Conservation (phyloP, 768 basidiomycete species). For the Leucocoprinus birnbaumii region DNA sequence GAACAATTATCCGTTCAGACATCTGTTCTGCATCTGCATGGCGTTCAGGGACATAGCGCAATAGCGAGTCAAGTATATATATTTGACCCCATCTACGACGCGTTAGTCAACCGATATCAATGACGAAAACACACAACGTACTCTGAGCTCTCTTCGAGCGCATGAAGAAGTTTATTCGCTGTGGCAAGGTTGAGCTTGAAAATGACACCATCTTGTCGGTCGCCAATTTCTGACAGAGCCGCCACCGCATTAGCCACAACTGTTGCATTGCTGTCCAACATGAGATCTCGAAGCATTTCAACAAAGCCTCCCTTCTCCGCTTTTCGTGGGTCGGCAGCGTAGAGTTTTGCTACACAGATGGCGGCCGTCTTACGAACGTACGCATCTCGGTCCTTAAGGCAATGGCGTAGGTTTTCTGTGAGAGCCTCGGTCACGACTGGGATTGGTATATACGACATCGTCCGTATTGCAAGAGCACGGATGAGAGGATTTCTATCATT, state of each 20-base stretch:
- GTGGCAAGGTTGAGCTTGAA: conserved; percentile 86
- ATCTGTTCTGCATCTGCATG: conserved; percentile 89
- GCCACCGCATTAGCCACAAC: conserved; percentile 98
- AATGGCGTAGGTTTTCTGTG: conserved; percentile 87
- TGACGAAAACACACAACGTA: conserved; percentile 38
- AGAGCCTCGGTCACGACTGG: conserved; percentile 84
- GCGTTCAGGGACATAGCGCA: conserved; percentile 91
- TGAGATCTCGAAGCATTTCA: conserved; percentile 83
- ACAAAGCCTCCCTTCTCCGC: conserved; percentile 92
- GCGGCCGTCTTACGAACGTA: conserved; percentile 99
- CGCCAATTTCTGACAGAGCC: conserved; percentile 94
- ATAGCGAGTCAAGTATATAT: conserved; percentile 91
- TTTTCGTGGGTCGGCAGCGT: conserved; percentile 80
- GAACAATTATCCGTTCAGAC: conserved; percentile 92
- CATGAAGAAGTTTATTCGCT: conserved; percentile 87
- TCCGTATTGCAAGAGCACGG: conserved; percentile 94
- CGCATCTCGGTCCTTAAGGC: conserved; percentile 90
- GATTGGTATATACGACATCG: conserved; percentile 98
- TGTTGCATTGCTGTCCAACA: conserved; percentile 93
- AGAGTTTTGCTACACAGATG: conserved; percentile 95
- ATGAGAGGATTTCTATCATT: conserved; percentile 96
- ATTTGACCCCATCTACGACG: conserved; percentile 92
- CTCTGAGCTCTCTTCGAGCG: conserved; percentile 96
- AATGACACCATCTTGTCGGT: conserved; percentile 90
- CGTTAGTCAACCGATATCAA: conserved; percentile 15